These are phyloP conservation scores for Thermomyces lanuginosus DNA, from an alignment of 2,329 filamentous ascomycete species.

Conservation along the genomic window DNA sequence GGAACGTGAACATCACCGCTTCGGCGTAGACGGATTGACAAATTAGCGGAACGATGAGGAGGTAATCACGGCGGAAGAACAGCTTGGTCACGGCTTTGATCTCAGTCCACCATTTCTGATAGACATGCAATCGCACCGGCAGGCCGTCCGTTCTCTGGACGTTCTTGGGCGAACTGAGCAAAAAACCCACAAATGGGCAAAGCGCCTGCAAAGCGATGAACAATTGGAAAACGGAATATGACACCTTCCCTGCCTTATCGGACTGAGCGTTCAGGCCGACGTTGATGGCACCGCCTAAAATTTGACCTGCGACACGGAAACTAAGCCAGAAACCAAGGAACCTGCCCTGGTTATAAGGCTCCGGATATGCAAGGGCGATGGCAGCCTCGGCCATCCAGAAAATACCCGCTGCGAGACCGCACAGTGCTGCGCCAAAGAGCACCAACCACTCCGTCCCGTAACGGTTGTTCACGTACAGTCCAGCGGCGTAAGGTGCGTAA, in stretches of 20 bases:
- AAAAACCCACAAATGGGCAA: slow-evolving; percentile 47
- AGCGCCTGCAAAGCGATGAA: slow-evolving; percentile 55
- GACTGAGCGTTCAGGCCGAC: slow-evolving; percentile 47
- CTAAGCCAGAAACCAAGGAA: slow-evolving; percentile 54
- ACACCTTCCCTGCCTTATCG: slow-evolving; percentile 46
- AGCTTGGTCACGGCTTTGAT: slow-evolving; percentile 42
- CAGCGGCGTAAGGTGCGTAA: slow-evolving; percentile 55
- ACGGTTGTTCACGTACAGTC: slow-evolving; percentile 55
- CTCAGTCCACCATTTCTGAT: slow-evolving; percentile 41
- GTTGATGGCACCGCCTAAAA: slow-evolving; percentile 56
- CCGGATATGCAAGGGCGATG: slow-evolving; percentile 55
- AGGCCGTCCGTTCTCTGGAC: slow-evolving; percentile 51
- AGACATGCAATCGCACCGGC: slow-evolving; percentile 43
- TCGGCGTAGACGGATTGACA: slow-evolving; percentile 56
- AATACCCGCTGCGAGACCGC: slow-evolving; percentile 52
- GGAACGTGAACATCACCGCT: slow-evolving; percentile 56
- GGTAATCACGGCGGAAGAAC: slow-evolving; percentile 45
- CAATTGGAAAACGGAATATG: slow-evolving; percentile 50
- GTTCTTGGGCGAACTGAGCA: slow-evolving; percentile 44
- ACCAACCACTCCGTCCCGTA: slow-evolving; percentile 54
- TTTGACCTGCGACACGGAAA: slow-evolving; percentile 46
- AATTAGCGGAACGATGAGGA: slow-evolving; percentile 51
- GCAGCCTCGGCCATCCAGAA: slow-evolving; percentile 65
- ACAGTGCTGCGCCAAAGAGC: slow-evolving; percentile 50
- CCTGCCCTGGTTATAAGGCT: slow-evolving; percentile 49